These are phyloP conservation scores for Stephanodiscus minutulus DNA, from an alignment of 108 stramenopile species.

Conservation along the genomic window DNA sequence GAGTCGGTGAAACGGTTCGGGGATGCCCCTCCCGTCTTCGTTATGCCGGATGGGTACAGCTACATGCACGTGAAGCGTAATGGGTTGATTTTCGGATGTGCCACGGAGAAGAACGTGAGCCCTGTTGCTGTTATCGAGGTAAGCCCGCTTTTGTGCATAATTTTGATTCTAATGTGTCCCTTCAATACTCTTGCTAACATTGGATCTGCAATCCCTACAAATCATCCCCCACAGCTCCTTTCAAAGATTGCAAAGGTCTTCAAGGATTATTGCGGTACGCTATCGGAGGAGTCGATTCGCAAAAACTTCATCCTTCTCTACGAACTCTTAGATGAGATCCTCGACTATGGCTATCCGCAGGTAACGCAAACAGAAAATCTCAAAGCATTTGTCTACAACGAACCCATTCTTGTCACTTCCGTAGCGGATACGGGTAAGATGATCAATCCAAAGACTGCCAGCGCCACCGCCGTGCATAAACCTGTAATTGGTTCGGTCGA, in stretches of 20 bases:
- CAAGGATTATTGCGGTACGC: slow-evolving; percentile 99
- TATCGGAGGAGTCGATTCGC: slow-evolving; percentile 97
- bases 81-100: slow-evolving; percentile 95
- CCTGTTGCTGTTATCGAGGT: slow-evolving; percentile 84
- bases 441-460: slow-evolving; percentile 96
- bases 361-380: slow-evolving; percentile 95
- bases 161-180: background rate
- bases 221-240: slow-evolving; percentile 71
- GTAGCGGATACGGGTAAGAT: slow-evolving; percentile 81
- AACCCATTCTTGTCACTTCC: slow-evolving; percentile 91
- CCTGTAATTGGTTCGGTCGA: slow-evolving; percentile 90
- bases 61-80: slow-evolving; percentile 96
- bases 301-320: slow-evolving; percentile 99
- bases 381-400: slow-evolving; percentile 98
- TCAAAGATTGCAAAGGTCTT: slow-evolving; percentile 97
- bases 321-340: slow-evolving; percentile 99
- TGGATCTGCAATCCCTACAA: background rate
- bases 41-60: slow-evolving; percentile 91
- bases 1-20: slow-evolving; percentile 52
- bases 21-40: slow-evolving; percentile 91
- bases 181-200: background rate
- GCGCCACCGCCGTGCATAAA: slow-evolving; percentile 93
- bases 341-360: slow-evolving; percentile 99
- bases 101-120: slow-evolving; percentile 91
- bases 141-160: slow-evolving; percentile 14